These are phyloP conservation scores for Candida berthetii DNA, from an alignment of 805 yeast genomes.

Conservation along the genomic window DNA sequence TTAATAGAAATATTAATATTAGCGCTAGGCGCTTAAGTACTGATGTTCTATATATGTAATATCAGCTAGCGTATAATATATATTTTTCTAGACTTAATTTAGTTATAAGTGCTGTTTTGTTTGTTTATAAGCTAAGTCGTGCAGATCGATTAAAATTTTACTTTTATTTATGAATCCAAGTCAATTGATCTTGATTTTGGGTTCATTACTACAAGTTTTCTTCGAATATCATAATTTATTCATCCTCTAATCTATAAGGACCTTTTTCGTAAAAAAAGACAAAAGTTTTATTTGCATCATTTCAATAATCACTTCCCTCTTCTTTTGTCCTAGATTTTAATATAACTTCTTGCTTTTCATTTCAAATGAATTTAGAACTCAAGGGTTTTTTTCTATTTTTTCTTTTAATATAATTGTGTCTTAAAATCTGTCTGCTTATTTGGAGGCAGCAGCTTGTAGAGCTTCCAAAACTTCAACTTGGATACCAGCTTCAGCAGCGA, in stretches of 20 bases:
- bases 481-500: slow-evolving; percentile 91
- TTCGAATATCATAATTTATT: background rate
- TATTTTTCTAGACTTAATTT: too few relatives aligned
- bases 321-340: too few relatives aligned
- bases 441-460: slow-evolving; percentile 63
- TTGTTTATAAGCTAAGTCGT: too few relatives aligned
- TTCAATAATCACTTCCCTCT: background rate
- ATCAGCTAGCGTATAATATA: too few relatives aligned
- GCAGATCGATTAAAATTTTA: too few relatives aligned
- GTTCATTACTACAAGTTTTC: too few relatives aligned
- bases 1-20: too few relatives aligned
- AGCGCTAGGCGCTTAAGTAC: too few relatives aligned
- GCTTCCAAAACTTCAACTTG: slow-evolving; percentile 97
- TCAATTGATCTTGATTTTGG: too few relatives aligned
- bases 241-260: background rate
- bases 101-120: too few relatives aligned
- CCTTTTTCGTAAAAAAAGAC: background rate
- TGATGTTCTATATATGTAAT: too few relatives aligned
- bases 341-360: background rate
- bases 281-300: background rate
- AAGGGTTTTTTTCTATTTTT: background rate
- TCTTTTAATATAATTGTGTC: background rate
- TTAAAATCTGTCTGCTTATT: background rate
- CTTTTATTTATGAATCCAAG: too few relatives aligned
- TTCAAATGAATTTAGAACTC: background rate